phyloP scores from a whole-genome alignment of 768 basidiomycete genomes.

The Podaxis sp. region DNA sequence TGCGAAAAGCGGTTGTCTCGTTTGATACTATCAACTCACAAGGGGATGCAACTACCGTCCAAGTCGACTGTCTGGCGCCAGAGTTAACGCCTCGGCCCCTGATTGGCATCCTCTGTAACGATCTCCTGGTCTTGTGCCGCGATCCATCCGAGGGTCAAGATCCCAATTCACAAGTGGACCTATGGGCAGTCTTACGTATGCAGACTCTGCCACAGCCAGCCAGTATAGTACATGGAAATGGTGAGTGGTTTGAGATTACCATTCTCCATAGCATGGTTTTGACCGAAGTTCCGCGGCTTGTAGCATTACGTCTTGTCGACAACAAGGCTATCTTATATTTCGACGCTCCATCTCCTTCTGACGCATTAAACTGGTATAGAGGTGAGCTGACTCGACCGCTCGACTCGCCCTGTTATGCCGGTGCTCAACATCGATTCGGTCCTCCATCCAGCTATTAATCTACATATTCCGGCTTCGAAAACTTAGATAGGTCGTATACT shows the following conservation, averaged over 20 bases:
- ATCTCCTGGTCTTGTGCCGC: conserved; percentile 88
- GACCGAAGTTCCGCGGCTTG: not conserved
- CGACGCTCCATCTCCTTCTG: conserved; percentile 79
- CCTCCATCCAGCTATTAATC: conserved; percentile 68
- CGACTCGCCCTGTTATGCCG: not conserved
- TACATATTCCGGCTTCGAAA: conserved; percentile 85
- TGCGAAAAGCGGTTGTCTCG: conserved; percentile 78
- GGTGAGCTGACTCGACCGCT: conserved; percentile 42
- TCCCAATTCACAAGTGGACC: conserved; percentile 70
- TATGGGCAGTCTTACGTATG: conserved; percentile 98
- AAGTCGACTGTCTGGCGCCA: conserved; percentile 88
- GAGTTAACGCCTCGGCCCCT: conserved; percentile 80
- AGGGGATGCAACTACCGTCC: conserved; percentile 77
- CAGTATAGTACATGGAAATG: conserved; percentile 85
- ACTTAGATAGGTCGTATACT: conserved; percentile 38
- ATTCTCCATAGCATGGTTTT: conserved; percentile 2
- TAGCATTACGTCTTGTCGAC: conserved; percentile 85
- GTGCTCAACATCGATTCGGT: not conserved
- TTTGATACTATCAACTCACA: conserved; percentile 80
- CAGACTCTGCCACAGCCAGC: conserved; percentile 90
- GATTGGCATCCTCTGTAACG: conserved; percentile 87
- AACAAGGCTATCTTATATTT: conserved; percentile 92
- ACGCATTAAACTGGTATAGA: conserved; percentile 89
- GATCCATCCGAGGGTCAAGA: conserved; percentile 84
- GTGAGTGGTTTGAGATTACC: conserved; percentile 34